These are phyloP conservation scores for Umbilicaria muhlenbergii DNA, from an alignment of 495 filamentous ascomycete genomes.

Conservation along the genomic window DNA sequence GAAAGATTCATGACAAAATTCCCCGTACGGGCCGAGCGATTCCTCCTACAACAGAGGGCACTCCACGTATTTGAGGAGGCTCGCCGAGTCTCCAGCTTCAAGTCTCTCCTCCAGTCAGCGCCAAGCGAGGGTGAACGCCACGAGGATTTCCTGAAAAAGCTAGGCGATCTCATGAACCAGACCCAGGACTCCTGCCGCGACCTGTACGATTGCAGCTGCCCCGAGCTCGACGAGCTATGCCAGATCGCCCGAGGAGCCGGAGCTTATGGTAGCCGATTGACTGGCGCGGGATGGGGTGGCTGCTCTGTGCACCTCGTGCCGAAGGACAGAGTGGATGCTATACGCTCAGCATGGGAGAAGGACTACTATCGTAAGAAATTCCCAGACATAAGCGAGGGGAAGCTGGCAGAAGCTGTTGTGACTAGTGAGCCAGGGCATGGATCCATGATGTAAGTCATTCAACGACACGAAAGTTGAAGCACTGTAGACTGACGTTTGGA, in stretches of 20 bases:
- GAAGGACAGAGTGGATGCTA: slow-evolving; percentile 65
- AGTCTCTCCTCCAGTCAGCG: slow-evolving; percentile 39
- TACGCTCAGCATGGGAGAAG: slow-evolving; percentile 58
- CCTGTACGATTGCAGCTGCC: slow-evolving; percentile 76
- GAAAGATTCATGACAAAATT: slow-evolving; percentile 64
- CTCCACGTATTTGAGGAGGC: slow-evolving; percentile 86
- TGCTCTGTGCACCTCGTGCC: slow-evolving; percentile 90
- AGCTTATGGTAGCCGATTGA: slow-evolving; percentile 71
- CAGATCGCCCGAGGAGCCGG: slow-evolving; percentile 61
- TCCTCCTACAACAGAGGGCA: slow-evolving; percentile 74
- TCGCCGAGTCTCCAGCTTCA: slow-evolving; percentile 69
- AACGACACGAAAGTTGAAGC: too few relatives aligned
- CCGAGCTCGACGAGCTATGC: slow-evolving; percentile 80
- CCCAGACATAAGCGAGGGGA: slow-evolving; percentile 53
- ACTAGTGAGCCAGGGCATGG: slow-evolving; percentile 76
- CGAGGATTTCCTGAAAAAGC: slow-evolving; percentile 43
- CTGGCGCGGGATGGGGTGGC: slow-evolving; percentile 93
- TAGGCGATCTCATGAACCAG: slow-evolving; percentile 79
- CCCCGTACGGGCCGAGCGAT: slow-evolving; percentile 74
- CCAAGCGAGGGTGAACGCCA: slow-evolving; percentile 28
- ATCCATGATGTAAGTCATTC: slow-evolving; percentile 10
- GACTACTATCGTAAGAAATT: slow-evolving; percentile 69
- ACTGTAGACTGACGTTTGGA: too few relatives aligned
- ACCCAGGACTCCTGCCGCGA: slow-evolving; percentile 77
- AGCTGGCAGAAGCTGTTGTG: slow-evolving; percentile 65